A percentile compares a stretch with the other conserved stretches of the same genome.
Conservation (phyloP, 1,284 basidiomycete genomes). For the Ceraceosorus guamensis region DNA sequence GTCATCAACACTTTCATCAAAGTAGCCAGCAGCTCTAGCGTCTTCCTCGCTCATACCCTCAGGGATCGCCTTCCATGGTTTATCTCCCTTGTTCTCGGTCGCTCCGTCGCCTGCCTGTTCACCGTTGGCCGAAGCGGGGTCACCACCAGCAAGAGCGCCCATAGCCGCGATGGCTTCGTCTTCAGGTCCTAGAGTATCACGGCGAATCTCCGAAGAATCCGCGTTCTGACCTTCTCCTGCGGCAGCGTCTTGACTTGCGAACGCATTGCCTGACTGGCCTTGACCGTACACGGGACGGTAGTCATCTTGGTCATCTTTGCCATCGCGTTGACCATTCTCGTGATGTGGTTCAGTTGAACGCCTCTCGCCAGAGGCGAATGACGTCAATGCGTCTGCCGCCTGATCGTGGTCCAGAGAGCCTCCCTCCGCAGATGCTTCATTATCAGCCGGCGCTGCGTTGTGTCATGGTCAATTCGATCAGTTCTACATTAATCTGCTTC, state of each 20-base stretch:
- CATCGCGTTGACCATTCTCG: conserved; percentile 3
- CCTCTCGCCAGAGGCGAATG: conserved; percentile 36
- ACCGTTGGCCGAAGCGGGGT: background rate
- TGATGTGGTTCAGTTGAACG: conserved; percentile 12
- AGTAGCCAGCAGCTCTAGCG: background rate
- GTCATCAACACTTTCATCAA: background rate
- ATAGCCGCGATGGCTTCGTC: background rate
- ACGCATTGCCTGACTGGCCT: no score
- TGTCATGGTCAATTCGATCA: no score
- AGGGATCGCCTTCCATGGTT: no score
- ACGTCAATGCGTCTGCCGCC: conserved; percentile 35
- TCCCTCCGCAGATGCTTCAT: no score
- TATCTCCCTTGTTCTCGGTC: background rate
- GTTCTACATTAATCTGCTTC: no score
- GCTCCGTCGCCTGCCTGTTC: background rate
- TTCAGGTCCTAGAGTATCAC: background rate
- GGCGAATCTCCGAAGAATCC: conserved; percentile 17
- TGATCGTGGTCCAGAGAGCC: conserved; percentile 19
- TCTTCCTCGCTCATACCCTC: no score
- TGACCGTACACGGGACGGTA: no score
- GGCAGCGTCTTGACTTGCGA: background rate
- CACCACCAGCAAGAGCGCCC: background rate
- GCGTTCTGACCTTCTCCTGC: conserved; percentile 9
- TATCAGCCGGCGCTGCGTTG: no score
- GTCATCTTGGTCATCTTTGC: conserved; percentile 6